phyloP scores from a whole-genome alignment of 2,329 filamentous ascomycete species.

The Colletotrichum caudatum region DNA sequence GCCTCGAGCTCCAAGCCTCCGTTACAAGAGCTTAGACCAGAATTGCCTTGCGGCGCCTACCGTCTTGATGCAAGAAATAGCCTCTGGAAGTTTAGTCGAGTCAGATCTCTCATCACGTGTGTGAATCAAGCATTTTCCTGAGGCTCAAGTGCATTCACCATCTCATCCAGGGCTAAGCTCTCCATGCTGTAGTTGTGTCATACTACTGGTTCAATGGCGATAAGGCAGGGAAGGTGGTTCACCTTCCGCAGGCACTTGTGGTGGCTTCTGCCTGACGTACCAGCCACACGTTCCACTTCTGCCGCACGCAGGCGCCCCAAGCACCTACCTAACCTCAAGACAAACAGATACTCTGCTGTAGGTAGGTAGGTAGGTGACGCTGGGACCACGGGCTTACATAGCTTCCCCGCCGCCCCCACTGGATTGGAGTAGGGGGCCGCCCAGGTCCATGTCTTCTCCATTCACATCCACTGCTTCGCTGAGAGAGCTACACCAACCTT shows the following conservation, averaged over 20 bases:
- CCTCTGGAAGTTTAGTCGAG: background rate
- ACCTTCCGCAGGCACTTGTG: background rate
- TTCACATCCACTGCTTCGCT: slow-evolving; percentile 10
- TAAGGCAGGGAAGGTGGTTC: background rate
- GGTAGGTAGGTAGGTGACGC: slow-evolving; percentile 4
- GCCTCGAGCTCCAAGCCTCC: background rate
- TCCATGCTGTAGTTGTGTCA: background rate
- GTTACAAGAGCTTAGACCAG: background rate
- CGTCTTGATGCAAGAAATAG: too few species aligned
- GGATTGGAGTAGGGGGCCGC: slow-evolving; percentile 28
- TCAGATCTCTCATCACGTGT: background rate
- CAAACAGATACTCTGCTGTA: background rate
- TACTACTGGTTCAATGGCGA: background rate
- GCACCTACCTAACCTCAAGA: background rate
- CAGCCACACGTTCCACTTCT: slow-evolving; percentile 27
- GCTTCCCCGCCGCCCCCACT: slow-evolving; percentile 37
- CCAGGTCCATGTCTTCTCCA: slow-evolving; percentile 13
- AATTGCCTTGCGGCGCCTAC: background rate
- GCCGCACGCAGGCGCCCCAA: slow-evolving; percentile 1
- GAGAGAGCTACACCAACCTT: slow-evolving; percentile 15
- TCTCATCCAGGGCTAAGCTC: background rate
- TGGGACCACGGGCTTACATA: slow-evolving; percentile 37
- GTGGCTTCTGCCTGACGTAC: slow-evolving; percentile 1
- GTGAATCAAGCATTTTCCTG: background rate
- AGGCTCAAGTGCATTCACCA: background rate